Conservation (phyloP, 495 filamentous ascomycete genomes). For the Delitschia confertaspora region DNA sequence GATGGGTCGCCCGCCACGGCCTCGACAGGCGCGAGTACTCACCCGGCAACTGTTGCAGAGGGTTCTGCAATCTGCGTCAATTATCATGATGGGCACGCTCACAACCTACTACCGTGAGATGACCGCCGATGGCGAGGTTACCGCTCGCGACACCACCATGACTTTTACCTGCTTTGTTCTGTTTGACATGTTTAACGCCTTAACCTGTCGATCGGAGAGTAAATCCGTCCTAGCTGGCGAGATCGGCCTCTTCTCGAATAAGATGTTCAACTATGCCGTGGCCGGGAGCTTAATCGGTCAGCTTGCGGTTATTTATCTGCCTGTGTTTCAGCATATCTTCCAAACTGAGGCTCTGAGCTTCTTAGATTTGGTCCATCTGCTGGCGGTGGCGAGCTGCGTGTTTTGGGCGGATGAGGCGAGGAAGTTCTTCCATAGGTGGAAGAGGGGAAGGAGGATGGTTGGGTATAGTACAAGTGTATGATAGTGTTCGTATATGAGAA, state of each 20-base stretch:
- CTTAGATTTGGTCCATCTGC: conserved; percentile 60
- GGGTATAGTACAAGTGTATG: conserved; percentile 43
- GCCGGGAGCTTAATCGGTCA: conserved; percentile 75
- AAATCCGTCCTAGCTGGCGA: conserved; percentile 86
- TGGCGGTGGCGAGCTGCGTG: conserved; percentile 71
- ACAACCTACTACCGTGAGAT: conserved; percentile 86
- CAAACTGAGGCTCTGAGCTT: conserved; percentile 81
- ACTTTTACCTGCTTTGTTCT: conserved; percentile 98
- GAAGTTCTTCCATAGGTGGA: conserved; percentile 50
- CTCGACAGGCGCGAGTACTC: conserved; percentile 74
- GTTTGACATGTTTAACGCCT: conserved; percentile 98
- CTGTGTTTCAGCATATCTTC: conserved; percentile 85
- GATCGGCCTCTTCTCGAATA: conserved; percentile 70
- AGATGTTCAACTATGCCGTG: conserved; percentile 93
- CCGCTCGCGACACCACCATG: conserved; percentile 94
- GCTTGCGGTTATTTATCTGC: conserved; percentile 83
- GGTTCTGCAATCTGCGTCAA: conserved; percentile 74
- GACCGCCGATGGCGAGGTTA: conserved; percentile 67
- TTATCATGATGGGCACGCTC: conserved; percentile 90
- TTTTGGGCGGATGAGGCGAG: conserved; percentile 91
- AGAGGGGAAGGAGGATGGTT: conserved; percentile 26
- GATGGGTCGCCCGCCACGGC: conserved; percentile 84
- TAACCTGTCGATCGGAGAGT: conserved; percentile 83
- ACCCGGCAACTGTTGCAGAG: conserved; percentile 71
- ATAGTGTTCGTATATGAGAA: conserved; percentile 6